Evolutionary conservation across 139 green algal species (phyloP), one percentile per base, ranked within the genome.

Genomic region (Chlorella sorokiniana): DNA sequence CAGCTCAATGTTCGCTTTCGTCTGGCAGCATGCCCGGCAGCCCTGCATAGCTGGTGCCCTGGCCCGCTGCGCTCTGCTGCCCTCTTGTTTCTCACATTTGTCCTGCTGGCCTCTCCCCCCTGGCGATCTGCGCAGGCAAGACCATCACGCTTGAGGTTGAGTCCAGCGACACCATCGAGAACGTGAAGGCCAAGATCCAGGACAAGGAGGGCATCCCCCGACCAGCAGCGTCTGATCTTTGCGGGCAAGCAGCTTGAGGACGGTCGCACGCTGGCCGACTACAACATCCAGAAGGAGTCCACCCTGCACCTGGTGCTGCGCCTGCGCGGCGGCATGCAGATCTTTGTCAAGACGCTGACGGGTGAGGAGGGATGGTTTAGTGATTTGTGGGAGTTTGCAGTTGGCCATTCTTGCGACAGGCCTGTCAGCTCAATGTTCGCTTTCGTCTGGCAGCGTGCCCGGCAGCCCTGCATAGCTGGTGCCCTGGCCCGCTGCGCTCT

Each of bases 261-360:
- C 69, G 95, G 95, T 48, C 92, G 95, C 79, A 98, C 95, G 1
- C 89, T 98, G 51, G 92, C 95, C 14, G 95, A 98, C 87, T 98
- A 98, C 90, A 98, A 97, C 89, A 97, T 98, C 82, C 91, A 97
- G 88, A 97, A 98, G 90, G 95, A 99, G 90, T 98, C 94, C 37
- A 99, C 96, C 2, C 91, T 99, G 29, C 96, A 99, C 89, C 78
- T 99, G 90, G 97, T 99, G 85, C 93, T 99, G 65, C 84, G 84
- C 54, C 71, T 88, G 61, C 84, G 80, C 29, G 75, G 75, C 22
- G 59, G 82, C 72, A 94, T 95, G 93, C 94, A 98, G 89, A 97
- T 98, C 76, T 94, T 94, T 78, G 88, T 92, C n/a, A 92, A 92
- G 87, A 98, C 95, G n/a, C n/a, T n/a, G n/a, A n/a, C n/a, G n/a